These are phyloP conservation scores for Oryza australiensis DNA, from an alignment of 176 grass and related monocot species.

Conservation along the genomic window DNA sequence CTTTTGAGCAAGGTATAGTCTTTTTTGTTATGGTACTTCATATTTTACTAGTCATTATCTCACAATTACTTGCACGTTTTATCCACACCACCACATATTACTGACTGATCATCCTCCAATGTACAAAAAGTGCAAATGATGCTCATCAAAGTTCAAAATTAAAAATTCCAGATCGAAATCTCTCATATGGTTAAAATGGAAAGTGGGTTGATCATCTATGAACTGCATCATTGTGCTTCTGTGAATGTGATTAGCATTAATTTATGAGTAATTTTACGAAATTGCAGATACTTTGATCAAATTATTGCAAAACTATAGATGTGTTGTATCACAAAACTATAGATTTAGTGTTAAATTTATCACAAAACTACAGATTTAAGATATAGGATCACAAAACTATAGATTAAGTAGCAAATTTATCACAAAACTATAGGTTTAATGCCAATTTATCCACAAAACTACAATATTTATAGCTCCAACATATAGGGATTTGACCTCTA, in stretches of 20 bases:
- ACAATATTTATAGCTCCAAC: no score
- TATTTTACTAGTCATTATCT: conserved; percentile 19
- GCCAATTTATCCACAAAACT: no score
- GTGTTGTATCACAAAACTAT: no score
- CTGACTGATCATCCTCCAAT: neutral
- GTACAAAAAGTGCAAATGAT: neutral
- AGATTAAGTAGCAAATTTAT: no score
- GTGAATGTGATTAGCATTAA: neutral
- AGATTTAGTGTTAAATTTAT: no score
- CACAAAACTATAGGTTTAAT: no score
- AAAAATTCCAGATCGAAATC: neutral
- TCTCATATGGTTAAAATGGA: neutral
- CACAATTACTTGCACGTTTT: neutral
- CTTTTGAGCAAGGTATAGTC: conserved; percentile 88
- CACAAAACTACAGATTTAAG: no score
- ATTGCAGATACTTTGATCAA: no score
- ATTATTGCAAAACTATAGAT: no score
- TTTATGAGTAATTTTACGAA: no score
- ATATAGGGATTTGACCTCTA: no score
- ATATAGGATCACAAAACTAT: no score
- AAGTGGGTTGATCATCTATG: neutral
- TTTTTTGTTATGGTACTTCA: conserved; percentile 18
- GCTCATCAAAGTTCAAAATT: neutral
- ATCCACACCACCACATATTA: neutral
- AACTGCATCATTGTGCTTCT: neutral